Evolutionary conservation across 2,329 filamentous ascomycete genomes (phyloP).

Genomic region (Biscogniauxia sp.): DNA sequence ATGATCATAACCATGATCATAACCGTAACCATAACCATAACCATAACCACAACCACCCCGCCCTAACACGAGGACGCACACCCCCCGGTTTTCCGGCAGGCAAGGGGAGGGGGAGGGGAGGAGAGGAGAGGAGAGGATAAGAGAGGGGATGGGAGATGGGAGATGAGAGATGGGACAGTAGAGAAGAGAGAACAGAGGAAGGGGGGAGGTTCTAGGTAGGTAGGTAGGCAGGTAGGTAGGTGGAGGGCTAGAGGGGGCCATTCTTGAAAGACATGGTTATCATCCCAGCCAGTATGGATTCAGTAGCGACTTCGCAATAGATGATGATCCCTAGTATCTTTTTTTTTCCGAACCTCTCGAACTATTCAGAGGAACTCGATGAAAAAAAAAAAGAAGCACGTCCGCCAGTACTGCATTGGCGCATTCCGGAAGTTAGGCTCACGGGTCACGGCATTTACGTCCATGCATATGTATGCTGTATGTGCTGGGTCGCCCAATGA

Average conservation of each 20-base stretch:
- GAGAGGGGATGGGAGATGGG: no score
- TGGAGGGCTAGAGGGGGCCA: neutral
- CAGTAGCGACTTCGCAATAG: neutral
- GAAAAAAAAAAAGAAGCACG: neutral
- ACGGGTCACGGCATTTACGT: conserved; percentile 26
- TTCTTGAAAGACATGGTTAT: neutral
- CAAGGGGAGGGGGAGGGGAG: neutral
- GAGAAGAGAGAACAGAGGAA: no score
- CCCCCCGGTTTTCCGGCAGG: no score
- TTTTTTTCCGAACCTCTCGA: neutral
- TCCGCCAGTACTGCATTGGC: conserved; percentile 12
- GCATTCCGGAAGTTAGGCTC: conserved; percentile 27
- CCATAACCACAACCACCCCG: neutral
- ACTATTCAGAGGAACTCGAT: neutral
- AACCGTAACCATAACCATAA: conserved; percentile 9
- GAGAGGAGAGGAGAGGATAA: no score
- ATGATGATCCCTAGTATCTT: neutral
- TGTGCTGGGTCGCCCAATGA: conserved; percentile 23
- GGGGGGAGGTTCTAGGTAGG: no score
- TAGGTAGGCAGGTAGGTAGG: no score
- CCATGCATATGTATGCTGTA: conserved; percentile 29
- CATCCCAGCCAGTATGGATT: neutral
- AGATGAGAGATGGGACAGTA: no score
- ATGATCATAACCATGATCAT: conserved; percentile 5
- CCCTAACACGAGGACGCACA: neutral